Conservation (phyloP, 2,329 filamentous ascomycete genomes). For the Alternaria sp. region DNA sequence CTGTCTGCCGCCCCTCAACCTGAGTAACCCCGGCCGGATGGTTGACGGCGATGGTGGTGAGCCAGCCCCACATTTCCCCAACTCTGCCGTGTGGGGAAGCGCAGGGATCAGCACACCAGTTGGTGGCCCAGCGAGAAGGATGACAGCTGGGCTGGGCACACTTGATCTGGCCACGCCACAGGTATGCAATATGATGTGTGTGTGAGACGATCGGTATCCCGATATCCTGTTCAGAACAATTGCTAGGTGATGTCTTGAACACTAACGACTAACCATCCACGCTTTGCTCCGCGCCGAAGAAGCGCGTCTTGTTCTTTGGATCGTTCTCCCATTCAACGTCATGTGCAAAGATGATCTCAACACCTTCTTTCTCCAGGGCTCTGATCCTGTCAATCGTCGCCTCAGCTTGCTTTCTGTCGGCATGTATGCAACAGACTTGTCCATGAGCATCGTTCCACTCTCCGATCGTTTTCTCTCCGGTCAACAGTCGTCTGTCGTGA, state of each 20-base stretch:
- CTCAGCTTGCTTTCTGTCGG: conserved; percentile 54
- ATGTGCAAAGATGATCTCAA: conserved; percentile 61
- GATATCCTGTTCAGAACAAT: neutral
- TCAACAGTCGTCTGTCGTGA: conserved; percentile 60
- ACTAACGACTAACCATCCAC: neutral
- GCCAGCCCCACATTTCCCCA: conserved; percentile 17
- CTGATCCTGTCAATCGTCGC: conserved; percentile 54
- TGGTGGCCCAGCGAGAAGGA: neutral
- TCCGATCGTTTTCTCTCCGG: conserved; percentile 60
- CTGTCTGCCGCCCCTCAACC: neutral
- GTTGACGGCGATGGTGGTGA: conserved; percentile 6
- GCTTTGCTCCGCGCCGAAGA: conserved; percentile 28
- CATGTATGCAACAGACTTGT: conserved; percentile 59
- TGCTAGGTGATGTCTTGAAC: neutral
- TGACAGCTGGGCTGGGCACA: too few relatives aligned
- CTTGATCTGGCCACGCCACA: too few relatives aligned
- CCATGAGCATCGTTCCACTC: conserved; percentile 57
- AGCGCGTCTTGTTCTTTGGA: conserved; percentile 39
- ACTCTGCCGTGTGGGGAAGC: conserved; percentile 11
- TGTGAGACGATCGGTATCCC: neutral
- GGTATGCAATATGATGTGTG: too few relatives aligned
- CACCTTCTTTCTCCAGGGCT: conserved; percentile 48
- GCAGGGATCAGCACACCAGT: neutral
- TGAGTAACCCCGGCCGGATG: neutral
- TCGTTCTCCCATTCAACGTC: conserved; percentile 57